These are phyloP conservation scores for Termitomyces heimii DNA, from an alignment of 768 basidiomycete species.

Conservation along the genomic window DNA sequence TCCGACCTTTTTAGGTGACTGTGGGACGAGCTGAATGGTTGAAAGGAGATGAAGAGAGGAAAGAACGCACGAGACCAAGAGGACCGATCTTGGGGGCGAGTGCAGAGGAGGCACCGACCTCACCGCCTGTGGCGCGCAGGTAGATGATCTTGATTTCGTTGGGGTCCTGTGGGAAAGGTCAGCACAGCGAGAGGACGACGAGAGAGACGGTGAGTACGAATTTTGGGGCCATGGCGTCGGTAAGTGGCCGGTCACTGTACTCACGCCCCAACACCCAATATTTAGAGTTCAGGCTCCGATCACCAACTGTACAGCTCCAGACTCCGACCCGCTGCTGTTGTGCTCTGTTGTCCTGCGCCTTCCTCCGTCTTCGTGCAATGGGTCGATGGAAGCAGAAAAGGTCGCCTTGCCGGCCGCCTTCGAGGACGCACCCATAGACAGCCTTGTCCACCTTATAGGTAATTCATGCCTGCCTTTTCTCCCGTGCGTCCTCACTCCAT, in stretches of 20 bases:
- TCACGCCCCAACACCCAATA: constrained; percentile 5
- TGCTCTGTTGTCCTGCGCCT: constrained; percentile 26
- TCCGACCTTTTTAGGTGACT: constrained; percentile 99
- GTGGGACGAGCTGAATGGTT: constrained; percentile 14
- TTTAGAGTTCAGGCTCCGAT: constrained; percentile 53
- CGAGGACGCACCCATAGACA: constrained; percentile 78
- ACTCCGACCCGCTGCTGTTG: constrained; percentile 23
- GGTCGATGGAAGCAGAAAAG: constrained; percentile 77
- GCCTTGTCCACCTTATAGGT: constrained; percentile 89
- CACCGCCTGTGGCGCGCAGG: constrained; percentile 97
- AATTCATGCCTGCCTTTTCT: constrained; percentile 15
- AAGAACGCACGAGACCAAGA: constrained; percentile 84
- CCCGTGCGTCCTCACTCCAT: constrained; percentile 9
- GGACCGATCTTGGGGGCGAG: constrained; percentile 99
- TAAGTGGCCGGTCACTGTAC: constrained; percentile 19
- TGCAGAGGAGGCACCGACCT: constrained; percentile 97
- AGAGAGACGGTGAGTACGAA: constrained; percentile 40
- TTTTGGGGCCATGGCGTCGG: constrained; percentile 69
- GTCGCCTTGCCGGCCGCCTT: constrained; percentile 80
- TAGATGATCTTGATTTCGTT: constrained; percentile 99
- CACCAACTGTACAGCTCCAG: constrained; percentile 50
- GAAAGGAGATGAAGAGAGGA: constrained; percentile 4
- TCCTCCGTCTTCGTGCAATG: constrained; percentile 54
- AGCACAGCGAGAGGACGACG: background rate
- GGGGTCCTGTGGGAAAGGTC: constrained; percentile 62